Evolutionary conservation across 2,329 filamentous ascomycete genomes (phyloP), one percentile per base, ranked within the genome.

Genomic region (Nannizzia gypsea): DNA sequence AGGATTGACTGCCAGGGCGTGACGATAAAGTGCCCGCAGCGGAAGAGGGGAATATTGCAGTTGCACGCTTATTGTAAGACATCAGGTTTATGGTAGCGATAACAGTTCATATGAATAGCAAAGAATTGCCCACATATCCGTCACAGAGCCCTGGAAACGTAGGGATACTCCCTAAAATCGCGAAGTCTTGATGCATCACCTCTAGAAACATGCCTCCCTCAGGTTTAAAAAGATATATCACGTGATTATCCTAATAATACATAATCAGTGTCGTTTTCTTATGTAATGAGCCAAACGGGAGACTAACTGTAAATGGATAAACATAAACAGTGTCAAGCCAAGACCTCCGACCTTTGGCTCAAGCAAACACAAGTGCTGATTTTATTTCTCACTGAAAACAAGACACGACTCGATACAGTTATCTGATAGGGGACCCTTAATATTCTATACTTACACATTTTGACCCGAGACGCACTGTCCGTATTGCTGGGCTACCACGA

Each of bases 1-100:
- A 81, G 66, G 83, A 81, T 60, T 77, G 74, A 17, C 28, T 44
- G 13, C 56, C 56, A 38, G 56, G 71, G 65, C 66, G 75, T 65
- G 36, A 64, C 61, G 57, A 67, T 65, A 65, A 69, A 61, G 57
- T 68, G 63, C 42, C 62, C 64, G 48, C 66, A 68, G 56, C 67
- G 64, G 56, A 57, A 26, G 55, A 57, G 5, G 55, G 38, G 34
- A 44, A 57, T 20, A 54, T 54, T 22, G 50, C 50, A 13, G 50
- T 54, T 34, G 50, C 17, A 15, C 50, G 50, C 50, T 54, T 54
- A 54, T 54, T 54, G 50, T 54, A 54, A 54, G 50, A 54, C 50
- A 54, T 54, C 20, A 20, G 13, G 20, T 20, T 38, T 57, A 40
- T 28, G 11, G 55, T 15, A 4, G 34, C 20, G 13, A 17, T 17